Evolutionary conservation across 352 stramenopile genomes (phyloP).

Genomic region (Blastocystis sp.): DNA sequence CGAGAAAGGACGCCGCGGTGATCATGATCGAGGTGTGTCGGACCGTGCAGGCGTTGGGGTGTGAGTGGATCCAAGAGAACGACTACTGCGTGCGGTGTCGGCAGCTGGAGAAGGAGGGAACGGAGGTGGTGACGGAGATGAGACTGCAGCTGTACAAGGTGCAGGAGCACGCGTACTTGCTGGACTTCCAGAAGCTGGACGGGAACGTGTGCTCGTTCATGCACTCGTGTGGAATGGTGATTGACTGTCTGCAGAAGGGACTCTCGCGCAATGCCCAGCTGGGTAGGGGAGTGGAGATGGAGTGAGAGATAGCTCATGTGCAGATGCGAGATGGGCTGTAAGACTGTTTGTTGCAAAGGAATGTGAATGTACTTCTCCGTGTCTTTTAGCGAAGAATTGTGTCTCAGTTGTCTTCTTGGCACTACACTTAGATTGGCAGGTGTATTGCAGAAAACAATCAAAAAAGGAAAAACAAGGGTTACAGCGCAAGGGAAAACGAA

Average conservation of each 20-base stretch:
- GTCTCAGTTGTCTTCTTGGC: too few relatives aligned
- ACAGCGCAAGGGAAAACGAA: too few relatives aligned
- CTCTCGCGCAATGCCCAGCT: constrained; percentile 28
- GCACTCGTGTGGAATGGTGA: constrained; percentile 96
- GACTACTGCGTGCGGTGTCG: constrained; percentile 67
- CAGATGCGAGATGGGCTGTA: not conserved
- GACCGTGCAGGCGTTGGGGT: constrained; percentile 89
- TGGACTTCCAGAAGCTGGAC: constrained; percentile 93
- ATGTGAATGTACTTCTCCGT: too few relatives aligned
- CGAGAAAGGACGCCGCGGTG: constrained; percentile 95
- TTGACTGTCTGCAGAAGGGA: constrained; percentile 85
- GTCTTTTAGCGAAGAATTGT: too few relatives aligned
- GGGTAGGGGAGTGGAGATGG: not conserved
- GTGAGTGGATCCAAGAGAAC: constrained; percentile 87
- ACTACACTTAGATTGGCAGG: too few relatives aligned
- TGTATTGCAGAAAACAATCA: too few relatives aligned
- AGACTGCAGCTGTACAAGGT: constrained; percentile 75
- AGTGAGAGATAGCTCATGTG: constrained; percentile 13
- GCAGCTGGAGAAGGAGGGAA: not conserved
- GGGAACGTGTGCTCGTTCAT: constrained; percentile 98
- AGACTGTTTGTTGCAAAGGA: too few relatives aligned
- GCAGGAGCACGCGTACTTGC: constrained; percentile 96
- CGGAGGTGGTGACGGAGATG: constrained; percentile 69
- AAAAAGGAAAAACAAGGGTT: too few relatives aligned
- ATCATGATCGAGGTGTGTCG: constrained; percentile 99